These are phyloP conservation scores for Sanguinoderma infundibulare DNA, from an alignment of 1,284 basidiomycete species.

Conservation along the genomic window DNA sequence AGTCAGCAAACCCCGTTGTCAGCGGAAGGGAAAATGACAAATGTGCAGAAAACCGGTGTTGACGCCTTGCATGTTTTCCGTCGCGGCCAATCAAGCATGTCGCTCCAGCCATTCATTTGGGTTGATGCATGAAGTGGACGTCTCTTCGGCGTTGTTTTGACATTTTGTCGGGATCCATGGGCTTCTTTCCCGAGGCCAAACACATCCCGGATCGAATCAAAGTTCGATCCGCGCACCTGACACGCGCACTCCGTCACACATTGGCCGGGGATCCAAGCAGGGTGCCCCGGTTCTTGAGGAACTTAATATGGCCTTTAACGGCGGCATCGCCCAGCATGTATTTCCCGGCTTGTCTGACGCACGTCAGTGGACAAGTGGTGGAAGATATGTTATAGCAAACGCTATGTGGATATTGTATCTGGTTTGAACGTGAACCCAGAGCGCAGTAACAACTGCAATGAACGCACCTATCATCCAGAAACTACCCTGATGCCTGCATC, in stretches of 20 bases:
- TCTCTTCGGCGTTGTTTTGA: conserved; percentile 36
- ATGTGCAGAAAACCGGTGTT: conserved; percentile 28
- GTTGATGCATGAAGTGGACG: conserved; percentile 45
- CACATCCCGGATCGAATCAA: too few relatives aligned
- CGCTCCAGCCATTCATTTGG: conserved; percentile 45
- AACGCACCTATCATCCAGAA: background rate
- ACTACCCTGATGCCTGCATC: background rate
- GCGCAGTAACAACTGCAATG: background rate
- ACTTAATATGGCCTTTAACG: too few relatives aligned
- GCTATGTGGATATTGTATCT: background rate
- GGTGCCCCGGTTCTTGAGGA: too few relatives aligned
- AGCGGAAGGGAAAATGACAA: background rate
- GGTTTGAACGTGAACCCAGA: background rate
- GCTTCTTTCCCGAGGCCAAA: too few relatives aligned
- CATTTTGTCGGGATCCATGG: too few relatives aligned
- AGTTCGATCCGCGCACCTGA: conserved; percentile 28
- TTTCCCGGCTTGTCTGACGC: background rate
- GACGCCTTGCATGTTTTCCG: conserved; percentile 39
- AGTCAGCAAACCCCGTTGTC: conserved; percentile 2
- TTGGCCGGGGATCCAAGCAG: conserved; percentile 41
- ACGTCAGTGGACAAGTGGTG: background rate
- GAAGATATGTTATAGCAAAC: background rate
- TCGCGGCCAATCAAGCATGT: conserved; percentile 53
- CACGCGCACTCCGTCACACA: conserved; percentile 51
- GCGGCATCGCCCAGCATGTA: background rate